Evolutionary conservation across 306 rosid species (phyloP).

Genomic region (Prunus davidiana): DNA sequence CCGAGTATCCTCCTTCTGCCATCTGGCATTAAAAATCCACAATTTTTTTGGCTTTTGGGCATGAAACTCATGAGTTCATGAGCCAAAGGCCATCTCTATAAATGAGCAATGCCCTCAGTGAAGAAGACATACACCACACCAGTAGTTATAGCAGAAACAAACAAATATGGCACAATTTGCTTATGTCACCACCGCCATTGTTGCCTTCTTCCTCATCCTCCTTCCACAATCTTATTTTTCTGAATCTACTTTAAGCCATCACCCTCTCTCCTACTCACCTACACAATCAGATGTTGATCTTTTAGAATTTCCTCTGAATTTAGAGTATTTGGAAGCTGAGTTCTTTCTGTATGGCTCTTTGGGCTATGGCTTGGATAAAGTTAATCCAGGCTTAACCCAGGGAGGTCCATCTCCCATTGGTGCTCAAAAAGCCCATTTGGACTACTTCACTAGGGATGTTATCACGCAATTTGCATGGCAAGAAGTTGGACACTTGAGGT

Average conservation of each 20-base stretch:
- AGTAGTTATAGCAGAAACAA: not conserved
- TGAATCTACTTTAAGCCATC: not conserved
- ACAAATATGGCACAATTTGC: conserved; percentile 11
- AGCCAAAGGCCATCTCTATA: not conserved
- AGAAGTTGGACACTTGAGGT: conserved; percentile 79
- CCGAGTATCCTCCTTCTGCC: conserved; percentile 5
- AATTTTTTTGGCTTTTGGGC: too few species aligned
- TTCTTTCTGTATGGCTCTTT: conserved; percentile 54
- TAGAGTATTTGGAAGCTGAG: conserved; percentile 74
- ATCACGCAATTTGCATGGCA: conserved; percentile 56
- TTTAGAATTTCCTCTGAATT: conserved; percentile 58
- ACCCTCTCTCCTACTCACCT: not conserved
- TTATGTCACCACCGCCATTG: conserved; percentile 2
- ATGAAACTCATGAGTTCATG: not conserved
- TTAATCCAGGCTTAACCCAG: conserved; percentile 42
- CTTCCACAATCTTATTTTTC: conserved; percentile 17
- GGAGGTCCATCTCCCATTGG: conserved; percentile 67
- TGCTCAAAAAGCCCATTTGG: conserved; percentile 41
- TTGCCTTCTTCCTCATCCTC: conserved; percentile 26
- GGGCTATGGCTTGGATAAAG: conserved; percentile 54
- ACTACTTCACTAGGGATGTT: conserved; percentile 29
- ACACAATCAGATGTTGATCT: conserved; percentile 35
- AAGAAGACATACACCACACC: not conserved
- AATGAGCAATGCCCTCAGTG: not conserved
- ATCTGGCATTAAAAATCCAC: not conserved